A percentile compares a stretch with the other conserved stretches of the same genome.
These are phyloP conservation scores for Cladosporium sp. DNA, from an alignment of 2,329 filamentous ascomycete genomes.

Conservation along the genomic window DNA sequence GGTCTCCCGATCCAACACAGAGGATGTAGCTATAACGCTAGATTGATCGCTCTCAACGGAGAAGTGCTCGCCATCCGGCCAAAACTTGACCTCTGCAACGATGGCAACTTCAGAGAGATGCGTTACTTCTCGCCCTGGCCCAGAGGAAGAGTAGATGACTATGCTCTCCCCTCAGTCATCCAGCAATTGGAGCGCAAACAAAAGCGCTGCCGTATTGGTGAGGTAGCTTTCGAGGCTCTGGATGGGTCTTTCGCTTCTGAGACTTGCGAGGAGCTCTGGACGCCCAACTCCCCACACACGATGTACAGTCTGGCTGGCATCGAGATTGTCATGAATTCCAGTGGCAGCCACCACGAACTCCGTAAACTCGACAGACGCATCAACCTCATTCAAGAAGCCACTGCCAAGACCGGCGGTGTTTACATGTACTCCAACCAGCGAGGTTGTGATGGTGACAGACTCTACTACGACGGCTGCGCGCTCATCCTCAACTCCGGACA, in stretches of 20 bases:
- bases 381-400: slow-evolving; percentile 62
- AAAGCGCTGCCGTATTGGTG: slow-evolving; percentile 60
- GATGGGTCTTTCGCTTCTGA: slow-evolving; percentile 62
- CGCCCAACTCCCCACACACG: slow-evolving; percentile 53
- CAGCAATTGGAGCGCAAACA: slow-evolving; percentile 50
- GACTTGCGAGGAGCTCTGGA: slow-evolving; percentile 66
- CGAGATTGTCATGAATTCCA: slow-evolving; percentile 58
- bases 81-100: slow-evolving; percentile 66
- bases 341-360: slow-evolving; percentile 63
- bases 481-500: slow-evolving; percentile 61
- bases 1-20: slow-evolving; percentile 56
- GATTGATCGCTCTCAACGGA: slow-evolving; percentile 60
- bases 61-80: slow-evolving; percentile 68
- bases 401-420: slow-evolving; percentile 56
- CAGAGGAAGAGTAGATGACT: slow-evolving; percentile 57
- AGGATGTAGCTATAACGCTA: slow-evolving; percentile 60
- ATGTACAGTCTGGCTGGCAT: slow-evolving; percentile 63
- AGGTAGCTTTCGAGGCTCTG: slow-evolving; percentile 56
- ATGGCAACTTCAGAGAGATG: slow-evolving; percentile 54
- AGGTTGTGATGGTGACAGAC: slow-evolving; percentile 54
- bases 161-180: slow-evolving; percentile 57
- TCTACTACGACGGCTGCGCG: slow-evolving; percentile 59
- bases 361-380: slow-evolving; percentile 60
- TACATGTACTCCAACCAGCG: slow-evolving; percentile 61
- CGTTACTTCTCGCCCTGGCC: slow-evolving; percentile 60